phyloP scores from a whole-genome alignment of 257 asterid genomes.

The Nicotiana paniculata region DNA sequence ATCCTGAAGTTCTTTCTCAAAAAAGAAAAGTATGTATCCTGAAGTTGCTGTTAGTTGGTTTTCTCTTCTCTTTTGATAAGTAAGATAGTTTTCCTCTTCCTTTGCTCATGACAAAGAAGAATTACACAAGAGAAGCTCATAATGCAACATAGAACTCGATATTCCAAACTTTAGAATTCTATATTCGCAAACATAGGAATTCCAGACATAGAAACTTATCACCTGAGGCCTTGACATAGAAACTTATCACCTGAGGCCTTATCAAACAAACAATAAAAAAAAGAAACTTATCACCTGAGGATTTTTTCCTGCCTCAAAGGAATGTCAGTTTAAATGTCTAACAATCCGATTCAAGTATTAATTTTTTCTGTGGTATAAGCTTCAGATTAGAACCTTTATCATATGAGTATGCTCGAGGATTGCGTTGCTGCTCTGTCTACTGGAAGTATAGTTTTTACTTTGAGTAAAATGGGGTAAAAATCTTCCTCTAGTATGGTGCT shows the following conservation, averaged over 20 bases:
- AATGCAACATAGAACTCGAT: neutral
- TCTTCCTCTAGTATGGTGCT: neutral
- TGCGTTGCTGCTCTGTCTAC: neutral
- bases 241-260: neutral
- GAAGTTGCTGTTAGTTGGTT: neutral
- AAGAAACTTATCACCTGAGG: neutral
- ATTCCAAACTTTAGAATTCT: neutral
- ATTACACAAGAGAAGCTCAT: neutral
- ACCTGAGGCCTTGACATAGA: neutral
- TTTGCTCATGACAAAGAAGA: constrained; percentile 10
- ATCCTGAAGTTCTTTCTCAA: neutral
- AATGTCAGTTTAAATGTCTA: neutral
- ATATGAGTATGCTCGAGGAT: neutral
- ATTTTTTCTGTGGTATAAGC: neutral
- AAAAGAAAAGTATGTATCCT: neutral
- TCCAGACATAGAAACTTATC: neutral
- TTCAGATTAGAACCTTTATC: neutral
- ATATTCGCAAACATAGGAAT: neutral
- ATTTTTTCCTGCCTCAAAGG: neutral
- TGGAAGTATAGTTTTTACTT: neutral
- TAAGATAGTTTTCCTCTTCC: neutral
- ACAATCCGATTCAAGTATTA: neutral
- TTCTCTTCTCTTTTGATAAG: neutral
- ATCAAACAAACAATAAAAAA: too few relatives aligned
- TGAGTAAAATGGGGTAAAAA: neutral